Conservation (phyloP, 805 yeast species). For the Saccharomycopsis sp. region DNA sequence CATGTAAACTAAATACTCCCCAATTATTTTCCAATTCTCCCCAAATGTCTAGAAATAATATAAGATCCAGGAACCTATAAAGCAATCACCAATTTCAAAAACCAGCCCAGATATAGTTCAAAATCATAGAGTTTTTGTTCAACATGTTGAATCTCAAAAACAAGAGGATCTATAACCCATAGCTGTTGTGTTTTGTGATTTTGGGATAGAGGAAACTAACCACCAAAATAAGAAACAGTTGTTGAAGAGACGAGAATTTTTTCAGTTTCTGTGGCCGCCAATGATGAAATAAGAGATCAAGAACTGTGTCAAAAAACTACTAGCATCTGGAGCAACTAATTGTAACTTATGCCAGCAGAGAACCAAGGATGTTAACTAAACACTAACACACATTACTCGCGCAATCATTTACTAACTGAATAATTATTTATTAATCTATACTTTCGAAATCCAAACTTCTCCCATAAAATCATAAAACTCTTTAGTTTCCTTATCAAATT, state of each 20-base stretch:
- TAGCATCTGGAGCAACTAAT: slow-evolving; percentile 4
- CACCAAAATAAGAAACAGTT: slow-evolving; percentile 12
- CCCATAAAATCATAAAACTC: slow-evolving; percentile 27
- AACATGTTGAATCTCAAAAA: slow-evolving; percentile 9
- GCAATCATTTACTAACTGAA: no score
- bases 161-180: slow-evolving; percentile 10
- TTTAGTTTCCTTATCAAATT: slow-evolving; percentile 17
- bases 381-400: no score
- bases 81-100: slow-evolving; percentile 1
- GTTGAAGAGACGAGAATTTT: slow-evolving; percentile 3
- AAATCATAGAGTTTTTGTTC: background rate
- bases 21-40: no score
- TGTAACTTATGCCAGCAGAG: no score
- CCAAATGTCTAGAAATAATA: slow-evolving; percentile 3
- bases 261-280: slow-evolving; percentile 3
- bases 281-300: background rate
- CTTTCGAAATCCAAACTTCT: slow-evolving; percentile 24
- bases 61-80: slow-evolving; percentile 7
- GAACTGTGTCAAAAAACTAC: slow-evolving; percentile 6
- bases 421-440: background rate
- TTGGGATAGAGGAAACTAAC: slow-evolving; percentile 15
- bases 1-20: no score
- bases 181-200: slow-evolving; percentile 13
- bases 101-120: slow-evolving; percentile 1
- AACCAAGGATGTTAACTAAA: no score